Percentiles rank a stretch among this genome's conserved stretches.
Conservation (phyloP, 2,329 filamentous ascomycete species). For the Pseudofabraea citricarpa region DNA sequence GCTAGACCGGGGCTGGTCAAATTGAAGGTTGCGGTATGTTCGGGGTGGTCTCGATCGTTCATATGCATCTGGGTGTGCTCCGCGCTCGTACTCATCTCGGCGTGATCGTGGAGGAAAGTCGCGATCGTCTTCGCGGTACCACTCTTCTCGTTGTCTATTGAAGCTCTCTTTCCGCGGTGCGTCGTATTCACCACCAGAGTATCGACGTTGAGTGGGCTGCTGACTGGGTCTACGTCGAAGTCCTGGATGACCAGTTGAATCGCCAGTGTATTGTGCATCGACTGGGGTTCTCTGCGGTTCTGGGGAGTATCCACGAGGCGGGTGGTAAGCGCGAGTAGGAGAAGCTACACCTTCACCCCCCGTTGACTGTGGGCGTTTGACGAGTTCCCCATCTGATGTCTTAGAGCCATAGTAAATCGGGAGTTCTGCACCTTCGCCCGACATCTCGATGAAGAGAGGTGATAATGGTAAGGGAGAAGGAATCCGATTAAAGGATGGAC, state of each 20-base stretch:
- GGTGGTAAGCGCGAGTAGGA: conserved; percentile 11
- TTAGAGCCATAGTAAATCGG: conserved; percentile 15
- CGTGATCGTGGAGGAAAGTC: conserved; percentile 2
- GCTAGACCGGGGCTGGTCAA: conserved; percentile 6
- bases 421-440: conserved; percentile 14
- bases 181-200: conserved; percentile 16
- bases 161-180: conserved; percentile 3
- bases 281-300: conserved; percentile 15
- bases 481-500: conserved; percentile 11
- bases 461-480: conserved; percentile 8
- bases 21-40: conserved; percentile 16
- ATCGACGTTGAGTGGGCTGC: conserved; percentile 7
- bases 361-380: conserved; percentile 11
- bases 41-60: conserved; percentile 22
- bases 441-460: conserved; percentile 9
- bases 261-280: conserved; percentile 6
- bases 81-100: conserved; percentile 8
- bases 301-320: conserved; percentile 11
- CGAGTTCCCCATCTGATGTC: conserved; percentile 15
- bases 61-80: conserved; percentile 15
- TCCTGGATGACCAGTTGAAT: conserved; percentile 9
- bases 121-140: conserved; percentile 10
- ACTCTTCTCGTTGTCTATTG: conserved; percentile 15
- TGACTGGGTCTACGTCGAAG: conserved; percentile 16
- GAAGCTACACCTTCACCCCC: conserved; percentile 2